phyloP scores from a whole-genome alignment of 2,329 filamentous ascomycete genomes.

The Xylariaceae sp. region DNA sequence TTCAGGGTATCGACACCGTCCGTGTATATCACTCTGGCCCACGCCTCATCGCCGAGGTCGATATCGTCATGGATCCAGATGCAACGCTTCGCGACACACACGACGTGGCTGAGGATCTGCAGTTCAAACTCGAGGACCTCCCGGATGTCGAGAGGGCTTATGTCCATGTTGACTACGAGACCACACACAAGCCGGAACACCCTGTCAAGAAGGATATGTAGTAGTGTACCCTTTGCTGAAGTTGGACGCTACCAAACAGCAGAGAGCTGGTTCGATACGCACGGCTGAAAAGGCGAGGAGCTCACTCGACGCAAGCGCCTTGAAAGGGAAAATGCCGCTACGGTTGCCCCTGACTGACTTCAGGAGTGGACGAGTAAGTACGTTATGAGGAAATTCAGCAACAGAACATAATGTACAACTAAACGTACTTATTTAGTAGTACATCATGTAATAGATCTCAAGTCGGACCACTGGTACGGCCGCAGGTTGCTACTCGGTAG shows the following conservation, averaged over 20 bases:
- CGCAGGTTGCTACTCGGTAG: too few species aligned
- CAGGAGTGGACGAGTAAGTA: too few species aligned
- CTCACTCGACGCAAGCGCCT: not conserved
- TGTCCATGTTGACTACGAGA: conserved; percentile 97
- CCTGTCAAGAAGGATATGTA: conserved; percentile 58
- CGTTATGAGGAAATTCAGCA: too few species aligned
- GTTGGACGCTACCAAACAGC: not conserved
- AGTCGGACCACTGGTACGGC: too few species aligned
- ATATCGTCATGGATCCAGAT: conserved; percentile 84
- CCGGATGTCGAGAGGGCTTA: conserved; percentile 92
- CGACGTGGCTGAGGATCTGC: conserved; percentile 88
- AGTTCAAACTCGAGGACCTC: conserved; percentile 88
- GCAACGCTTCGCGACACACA: conserved; percentile 74
- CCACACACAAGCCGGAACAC: conserved; percentile 87
- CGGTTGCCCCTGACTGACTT: too few species aligned
- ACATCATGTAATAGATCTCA: too few species aligned
- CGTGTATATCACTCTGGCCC: conserved; percentile 88
- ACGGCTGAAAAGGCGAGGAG: not conserved
- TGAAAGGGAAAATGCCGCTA: too few species aligned
- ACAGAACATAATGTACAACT: too few species aligned
- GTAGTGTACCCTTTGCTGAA: not conserved
- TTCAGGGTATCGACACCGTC: conserved; percentile 89
- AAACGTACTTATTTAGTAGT: too few species aligned
- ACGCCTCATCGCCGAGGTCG: conserved; percentile 88
- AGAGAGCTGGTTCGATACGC: not conserved